Evolutionary conservation across 1,284 basidiomycete genomes (phyloP).

Genomic region (Naganishia cerealis): DNA sequence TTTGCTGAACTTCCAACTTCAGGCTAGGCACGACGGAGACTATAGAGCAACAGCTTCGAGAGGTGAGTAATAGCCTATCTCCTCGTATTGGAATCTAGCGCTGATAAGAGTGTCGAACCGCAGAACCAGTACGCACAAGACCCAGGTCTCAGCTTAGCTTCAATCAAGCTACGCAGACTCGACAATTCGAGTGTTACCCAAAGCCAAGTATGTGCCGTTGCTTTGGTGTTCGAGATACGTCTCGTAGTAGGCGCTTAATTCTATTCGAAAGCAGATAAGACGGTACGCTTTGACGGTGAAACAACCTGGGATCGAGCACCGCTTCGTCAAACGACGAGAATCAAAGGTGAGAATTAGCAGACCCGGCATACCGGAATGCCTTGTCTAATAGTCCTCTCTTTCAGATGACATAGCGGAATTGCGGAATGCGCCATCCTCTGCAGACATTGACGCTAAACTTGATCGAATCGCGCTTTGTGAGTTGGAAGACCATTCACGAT

Average conservation of each 20-base stretch:
- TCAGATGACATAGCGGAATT: constrained; percentile 32
- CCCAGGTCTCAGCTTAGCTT: constrained; percentile 15
- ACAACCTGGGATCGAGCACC: constrained; percentile 29
- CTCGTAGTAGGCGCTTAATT: not conserved
- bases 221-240: not conserved
- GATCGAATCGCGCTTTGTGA: constrained; percentile 45
- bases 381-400: not conserved
- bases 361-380: not conserved
- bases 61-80: not conserved
- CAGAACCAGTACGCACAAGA: not conserved
- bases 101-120: not conserved
- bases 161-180: not conserved
- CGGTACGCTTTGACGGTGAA: constrained; percentile 7
- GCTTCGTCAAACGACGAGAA: not conserved
- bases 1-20: not conserved
- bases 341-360: not conserved
- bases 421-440: constrained; percentile 35
- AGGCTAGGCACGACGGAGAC: not conserved
- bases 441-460: constrained; percentile 43
- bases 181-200: not conserved
- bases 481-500: not conserved
- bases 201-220: not conserved
- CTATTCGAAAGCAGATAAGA: not conserved
- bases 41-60: not conserved
- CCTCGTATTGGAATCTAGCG: not conserved